Base-by-base conservation (phyloP, 2,329 filamentous ascomycete genomes). In the Geosmithia flava region DNA sequence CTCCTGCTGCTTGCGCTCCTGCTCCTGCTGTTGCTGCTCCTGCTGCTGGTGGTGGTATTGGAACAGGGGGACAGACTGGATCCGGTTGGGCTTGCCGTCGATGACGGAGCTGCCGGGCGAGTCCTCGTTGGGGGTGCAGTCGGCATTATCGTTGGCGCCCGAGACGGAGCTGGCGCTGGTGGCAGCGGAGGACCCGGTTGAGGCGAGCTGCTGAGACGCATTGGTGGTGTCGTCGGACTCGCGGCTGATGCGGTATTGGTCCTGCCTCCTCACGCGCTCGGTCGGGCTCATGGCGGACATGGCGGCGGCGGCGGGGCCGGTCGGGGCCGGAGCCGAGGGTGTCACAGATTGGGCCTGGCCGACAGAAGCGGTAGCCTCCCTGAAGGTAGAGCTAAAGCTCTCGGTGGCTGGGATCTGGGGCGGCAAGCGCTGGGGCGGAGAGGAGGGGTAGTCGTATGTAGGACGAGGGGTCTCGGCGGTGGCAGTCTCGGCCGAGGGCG, bases 21-120 rank as follows among this genome's bases (percentile, higher is more conserved):
- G 29, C 29, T 30, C 29, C 29, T 30, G 29, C 33, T 37, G 6
- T 10, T 67, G 68, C 2, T 69, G 60, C 33, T 37, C 33, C 33
- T 13, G 11, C 46, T 72, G 69, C 54, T 79, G 78, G 53, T 82
- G 78, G 54, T 82, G 76, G 54, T 83, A 82, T 56, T 82, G 78
- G 48, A 82, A 70, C 52, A 72, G 73, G 11, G 78, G 75, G 8
- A 81, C 73, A 3, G 68, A 61, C 48, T 68, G 65, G 52, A 60
- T 66, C 48, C 62, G 66, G 6, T 64, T 56, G 46, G 65, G 57
- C 47, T 64, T 62, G 16, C 68, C 70, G 42, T 75, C 71, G 23
- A 71, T 62, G 29, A 75, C 56, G 7, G 75, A 78, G 56, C 73
- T 75, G 49, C 69, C 69, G 1, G 69, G 66, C 8, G 74, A 78